Evolutionary conservation across 179 eudicot species (phyloP), one percentile per base, ranked within the genome.

Genomic region (Patellifolia procumbens): DNA sequence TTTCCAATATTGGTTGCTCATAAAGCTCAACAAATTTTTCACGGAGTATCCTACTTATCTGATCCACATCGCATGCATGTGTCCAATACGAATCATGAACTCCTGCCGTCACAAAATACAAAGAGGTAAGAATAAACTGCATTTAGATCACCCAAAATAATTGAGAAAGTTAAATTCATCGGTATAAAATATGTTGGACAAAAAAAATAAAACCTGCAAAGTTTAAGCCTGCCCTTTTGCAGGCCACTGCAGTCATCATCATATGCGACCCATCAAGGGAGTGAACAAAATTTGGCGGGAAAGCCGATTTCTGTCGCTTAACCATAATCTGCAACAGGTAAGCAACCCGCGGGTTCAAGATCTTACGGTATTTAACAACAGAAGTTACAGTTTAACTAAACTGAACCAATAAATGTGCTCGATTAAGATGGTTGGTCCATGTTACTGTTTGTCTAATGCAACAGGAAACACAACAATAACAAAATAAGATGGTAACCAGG

Each of bases 51-150:
- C 62, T 83, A 86, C 90, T 96, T 95, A 96, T 84, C 73, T 80
- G 67, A 64, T 96, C 98, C 53, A 93, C 97, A 80, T 96, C 97
- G 81, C 94, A 86, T 71, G 99, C 99, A 87, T 96, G 99, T 26
- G 98, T 96, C 99, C 99, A 96, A 76, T 91, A 95, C 58, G 99
- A 95, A 89, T 95, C 99, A 83, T 95, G 99, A 80, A 93, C 99
- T 76, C 99, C 99, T 95, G 85, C 42, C 58, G 42, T 51, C 13
- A 26, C 26, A 28, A 52, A 63, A n/a, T 3, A 66, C 31, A 37
- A 46, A 58, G 43, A 70, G 48, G 29, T 31, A 39, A 28, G 55
- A 35, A 48, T n/a, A 19, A 46, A 29, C 19, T 1, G 11, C 43
- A 31, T 70, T 34, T 19, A 4, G 17, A 29, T 69, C 15, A 19